Evolutionary conservation across 75 land plant species (phyloP).

Genomic region (Sequoiadendron giganteum): DNA sequence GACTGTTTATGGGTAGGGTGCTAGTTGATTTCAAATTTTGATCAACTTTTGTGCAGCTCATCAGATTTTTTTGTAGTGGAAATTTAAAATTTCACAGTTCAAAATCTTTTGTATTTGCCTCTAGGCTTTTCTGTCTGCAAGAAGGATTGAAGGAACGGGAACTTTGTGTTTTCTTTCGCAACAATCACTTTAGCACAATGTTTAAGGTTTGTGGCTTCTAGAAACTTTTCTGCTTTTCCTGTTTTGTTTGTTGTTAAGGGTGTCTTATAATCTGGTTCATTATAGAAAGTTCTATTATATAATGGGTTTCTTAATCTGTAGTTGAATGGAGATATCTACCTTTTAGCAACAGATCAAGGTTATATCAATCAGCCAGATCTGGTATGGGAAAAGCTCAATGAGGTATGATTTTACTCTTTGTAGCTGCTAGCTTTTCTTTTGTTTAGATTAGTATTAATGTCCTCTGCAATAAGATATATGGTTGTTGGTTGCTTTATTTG

Average conservation of each 20-base stretch:
- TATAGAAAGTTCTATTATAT: background rate
- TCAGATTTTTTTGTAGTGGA: background rate
- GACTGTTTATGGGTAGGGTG: conserved; percentile 78
- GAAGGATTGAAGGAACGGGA: conserved; percentile 86
- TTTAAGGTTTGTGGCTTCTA: conserved; percentile 65
- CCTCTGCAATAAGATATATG: background rate
- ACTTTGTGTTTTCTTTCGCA: conserved; percentile 98
- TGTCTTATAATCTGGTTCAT: background rate
- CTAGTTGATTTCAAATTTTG: background rate
- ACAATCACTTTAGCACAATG: conserved; percentile 99
- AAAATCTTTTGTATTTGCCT: conserved; percentile 1
- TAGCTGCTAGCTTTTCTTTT: background rate
- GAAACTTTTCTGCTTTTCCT: background rate
- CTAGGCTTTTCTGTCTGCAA: conserved; percentile 81
- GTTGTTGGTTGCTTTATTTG: background rate
- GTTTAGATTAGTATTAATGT: conserved; percentile 5
- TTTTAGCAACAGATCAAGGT: conserved; percentile 93
- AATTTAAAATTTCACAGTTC: background rate
- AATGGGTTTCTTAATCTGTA: conserved; percentile 27
- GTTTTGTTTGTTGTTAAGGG: background rate
- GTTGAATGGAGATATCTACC: conserved; percentile 76
- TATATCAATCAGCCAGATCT: conserved; percentile 89
- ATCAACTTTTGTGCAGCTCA: background rate
- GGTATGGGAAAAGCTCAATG: conserved; percentile 95
- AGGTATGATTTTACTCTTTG: conserved; percentile 47